phyloP scores from a whole-genome alignment of 768 basidiomycete species.

The Termitomyces sp. region DNA sequence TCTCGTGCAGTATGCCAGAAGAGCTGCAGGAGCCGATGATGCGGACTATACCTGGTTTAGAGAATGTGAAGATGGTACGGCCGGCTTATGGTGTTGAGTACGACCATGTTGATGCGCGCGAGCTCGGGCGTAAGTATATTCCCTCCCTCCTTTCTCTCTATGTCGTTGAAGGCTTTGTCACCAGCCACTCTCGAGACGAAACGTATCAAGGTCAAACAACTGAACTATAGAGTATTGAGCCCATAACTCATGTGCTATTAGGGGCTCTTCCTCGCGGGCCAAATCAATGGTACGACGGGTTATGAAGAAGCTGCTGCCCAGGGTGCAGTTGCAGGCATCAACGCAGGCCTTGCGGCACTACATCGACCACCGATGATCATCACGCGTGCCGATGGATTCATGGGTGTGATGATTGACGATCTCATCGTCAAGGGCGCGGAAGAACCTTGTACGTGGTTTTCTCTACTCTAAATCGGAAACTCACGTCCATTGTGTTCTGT shows the following conservation, averaged over 20 bases:
- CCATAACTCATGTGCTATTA: slow-evolving; percentile 14
- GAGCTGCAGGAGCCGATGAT: slow-evolving; percentile 82
- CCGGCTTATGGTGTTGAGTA: slow-evolving; percentile 95
- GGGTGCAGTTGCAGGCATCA: slow-evolving; percentile 82
- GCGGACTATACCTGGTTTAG: slow-evolving; percentile 78
- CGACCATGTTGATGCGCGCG: slow-evolving; percentile 83
- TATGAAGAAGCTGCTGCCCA: slow-evolving; percentile 95
- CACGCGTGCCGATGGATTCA: slow-evolving; percentile 80
- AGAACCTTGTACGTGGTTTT: slow-evolving; percentile 68
- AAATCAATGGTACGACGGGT: slow-evolving; percentile 91
- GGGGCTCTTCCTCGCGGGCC: slow-evolving; percentile 85
- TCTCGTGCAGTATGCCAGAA: slow-evolving; percentile 83
- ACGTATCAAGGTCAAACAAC: slow-evolving; percentile 53
- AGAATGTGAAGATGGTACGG: slow-evolving; percentile 75
- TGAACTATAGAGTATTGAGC: neutral
- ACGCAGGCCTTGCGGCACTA: slow-evolving; percentile 70
- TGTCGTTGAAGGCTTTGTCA: neutral
- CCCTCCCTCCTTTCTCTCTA: neutral
- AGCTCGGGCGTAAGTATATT: slow-evolving; percentile 55
- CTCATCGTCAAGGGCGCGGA: slow-evolving; percentile 83
- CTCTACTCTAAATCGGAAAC: neutral
- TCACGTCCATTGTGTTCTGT: slow-evolving; percentile 1
- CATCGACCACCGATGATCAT: slow-evolving; percentile 52
- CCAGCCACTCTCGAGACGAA: slow-evolving; percentile 85
- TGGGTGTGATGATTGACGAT: slow-evolving; percentile 92